These are phyloP conservation scores for Suhomyces faveliae DNA, from an alignment of 805 yeast genomes.

Conservation along the genomic window DNA sequence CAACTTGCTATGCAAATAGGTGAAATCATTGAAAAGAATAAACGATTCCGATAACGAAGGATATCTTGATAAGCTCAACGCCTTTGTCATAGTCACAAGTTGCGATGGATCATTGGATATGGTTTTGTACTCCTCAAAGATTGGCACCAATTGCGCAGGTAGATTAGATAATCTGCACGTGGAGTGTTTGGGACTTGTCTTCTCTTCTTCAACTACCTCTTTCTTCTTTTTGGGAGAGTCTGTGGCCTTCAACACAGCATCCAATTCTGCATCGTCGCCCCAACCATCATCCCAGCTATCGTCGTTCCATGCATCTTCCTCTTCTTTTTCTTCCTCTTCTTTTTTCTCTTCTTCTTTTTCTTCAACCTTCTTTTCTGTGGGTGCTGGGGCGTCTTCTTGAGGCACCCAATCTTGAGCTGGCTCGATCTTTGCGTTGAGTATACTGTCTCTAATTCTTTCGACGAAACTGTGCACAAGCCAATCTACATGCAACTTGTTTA, in stretches of 20 bases:
- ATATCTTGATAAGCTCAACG: slow-evolving; percentile 33
- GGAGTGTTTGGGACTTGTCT: not conserved
- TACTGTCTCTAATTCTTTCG: slow-evolving; percentile 22
- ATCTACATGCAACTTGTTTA: slow-evolving; percentile 27
- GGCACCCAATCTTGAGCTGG: not conserved
- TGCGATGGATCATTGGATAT: slow-evolving; percentile 19
- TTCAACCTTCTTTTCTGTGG: not conserved
- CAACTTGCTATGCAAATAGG: slow-evolving; percentile 19
- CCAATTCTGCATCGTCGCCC: slow-evolving; percentile 17
- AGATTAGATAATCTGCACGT: slow-evolving; percentile 19
- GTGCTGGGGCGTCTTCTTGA: not conserved
- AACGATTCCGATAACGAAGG: slow-evolving; percentile 33
- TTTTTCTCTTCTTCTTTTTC: not conserved
- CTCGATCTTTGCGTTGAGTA: slow-evolving; percentile 1
- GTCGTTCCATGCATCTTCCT: slow-evolving; percentile 24
- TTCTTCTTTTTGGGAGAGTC: not conserved
- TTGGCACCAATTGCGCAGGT: slow-evolving; percentile 20
- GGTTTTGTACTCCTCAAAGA: slow-evolving; percentile 22
- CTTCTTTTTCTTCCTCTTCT: slow-evolving; percentile 12
- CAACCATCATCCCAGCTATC: slow-evolving; percentile 30
- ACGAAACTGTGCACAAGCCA: slow-evolving; percentile 36
- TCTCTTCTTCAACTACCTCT: not conserved
- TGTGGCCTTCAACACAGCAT: not conserved
- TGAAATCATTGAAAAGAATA: slow-evolving; percentile 36
- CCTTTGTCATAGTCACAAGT: slow-evolving; percentile 27